phyloP scores from a whole-genome alignment of 345 rosid genomes.

The Kernera saxatilis region DNA sequence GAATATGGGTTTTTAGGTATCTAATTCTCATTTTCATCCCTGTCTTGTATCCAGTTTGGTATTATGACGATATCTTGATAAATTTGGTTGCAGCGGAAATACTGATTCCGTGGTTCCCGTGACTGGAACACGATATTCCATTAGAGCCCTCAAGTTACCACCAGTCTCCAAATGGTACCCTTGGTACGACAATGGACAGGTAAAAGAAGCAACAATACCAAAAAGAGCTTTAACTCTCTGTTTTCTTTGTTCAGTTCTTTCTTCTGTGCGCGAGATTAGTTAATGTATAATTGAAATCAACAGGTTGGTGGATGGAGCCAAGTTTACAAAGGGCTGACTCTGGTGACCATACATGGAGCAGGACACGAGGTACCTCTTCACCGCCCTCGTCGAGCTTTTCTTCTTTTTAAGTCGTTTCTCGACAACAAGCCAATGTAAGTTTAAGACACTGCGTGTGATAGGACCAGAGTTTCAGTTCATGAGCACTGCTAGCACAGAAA shows the following conservation, averaged over 20 bases:
- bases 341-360: conserved; percentile 83
- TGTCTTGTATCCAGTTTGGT: not conserved
- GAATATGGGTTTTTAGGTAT: conserved; percentile 87
- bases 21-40: not conserved
- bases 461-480: not conserved
- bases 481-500: not conserved
- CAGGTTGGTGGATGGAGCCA: conserved; percentile 99
- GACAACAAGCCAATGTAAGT: conserved; percentile 57
- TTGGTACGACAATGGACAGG: conserved; percentile 57
- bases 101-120: conserved; percentile 88
- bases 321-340: conserved; percentile 76
- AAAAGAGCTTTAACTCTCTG: not conserved
- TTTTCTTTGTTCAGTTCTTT: not conserved
- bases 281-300: not conserved
- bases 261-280: not conserved
- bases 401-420: conserved; percentile 80
- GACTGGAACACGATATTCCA: conserved; percentile 87
- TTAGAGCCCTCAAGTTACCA: conserved; percentile 70
- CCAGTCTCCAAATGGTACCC: conserved; percentile 80
- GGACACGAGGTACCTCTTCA: conserved; percentile 91
- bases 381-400: conserved; percentile 77
- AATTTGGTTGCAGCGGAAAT: conserved; percentile 64
- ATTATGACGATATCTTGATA: not conserved
- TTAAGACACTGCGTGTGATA: not conserved
- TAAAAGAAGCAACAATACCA: not conserved